Evolutionary conservation across 1,139 yeast genomes (phyloP).

Genomic region (Geotrichum cucujoidarum): DNA sequence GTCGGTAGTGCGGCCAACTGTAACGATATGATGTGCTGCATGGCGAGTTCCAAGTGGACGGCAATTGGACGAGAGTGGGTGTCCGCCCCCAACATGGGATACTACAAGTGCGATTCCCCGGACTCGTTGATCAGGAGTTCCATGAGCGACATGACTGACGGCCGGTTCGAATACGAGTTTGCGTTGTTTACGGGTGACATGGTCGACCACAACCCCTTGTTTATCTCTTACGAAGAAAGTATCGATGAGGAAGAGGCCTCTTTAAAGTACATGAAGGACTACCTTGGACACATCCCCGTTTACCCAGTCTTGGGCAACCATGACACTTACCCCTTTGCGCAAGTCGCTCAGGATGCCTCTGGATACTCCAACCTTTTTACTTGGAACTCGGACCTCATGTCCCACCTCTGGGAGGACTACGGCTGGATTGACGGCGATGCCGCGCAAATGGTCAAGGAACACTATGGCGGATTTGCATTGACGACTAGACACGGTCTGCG

Average conservation of each 20-base stretch:
- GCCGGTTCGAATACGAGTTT: slow-evolving; percentile 43
- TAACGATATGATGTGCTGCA: slow-evolving; percentile 48
- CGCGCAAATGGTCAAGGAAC: slow-evolving; percentile 36
- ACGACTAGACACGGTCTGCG: slow-evolving; percentile 52
- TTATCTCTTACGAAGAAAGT: slow-evolving; percentile 47
- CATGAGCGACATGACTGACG: slow-evolving; percentile 41
- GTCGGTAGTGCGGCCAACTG: slow-evolving; percentile 62
- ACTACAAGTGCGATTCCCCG: slow-evolving; percentile 62
- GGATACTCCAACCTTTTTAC: slow-evolving; percentile 48
- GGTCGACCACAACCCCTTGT: slow-evolving; percentile 58
- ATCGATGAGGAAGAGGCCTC: slow-evolving; percentile 49
- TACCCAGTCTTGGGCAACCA: slow-evolving; percentile 66
- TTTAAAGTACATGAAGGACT: slow-evolving; percentile 51
- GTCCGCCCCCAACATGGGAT: slow-evolving; percentile 60
- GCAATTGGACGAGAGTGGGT: slow-evolving; percentile 16
- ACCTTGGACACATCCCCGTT: slow-evolving; percentile 53
- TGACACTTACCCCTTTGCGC: slow-evolving; percentile 70
- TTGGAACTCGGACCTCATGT: slow-evolving; percentile 59
- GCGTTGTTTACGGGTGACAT: slow-evolving; percentile 66
- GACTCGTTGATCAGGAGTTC: slow-evolving; percentile 50
- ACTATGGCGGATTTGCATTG: slow-evolving; percentile 60
- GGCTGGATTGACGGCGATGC: slow-evolving; percentile 31
- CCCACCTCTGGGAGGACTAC: slow-evolving; percentile 47
- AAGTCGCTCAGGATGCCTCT: slow-evolving; percentile 52
- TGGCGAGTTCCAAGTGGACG: slow-evolving; percentile 37